A percentile compares a stretch with the other conserved stretches of the same genome.
Evolutionary conservation across 805 yeast species (phyloP).

Genomic region (Starmerella davenportii): DNA sequence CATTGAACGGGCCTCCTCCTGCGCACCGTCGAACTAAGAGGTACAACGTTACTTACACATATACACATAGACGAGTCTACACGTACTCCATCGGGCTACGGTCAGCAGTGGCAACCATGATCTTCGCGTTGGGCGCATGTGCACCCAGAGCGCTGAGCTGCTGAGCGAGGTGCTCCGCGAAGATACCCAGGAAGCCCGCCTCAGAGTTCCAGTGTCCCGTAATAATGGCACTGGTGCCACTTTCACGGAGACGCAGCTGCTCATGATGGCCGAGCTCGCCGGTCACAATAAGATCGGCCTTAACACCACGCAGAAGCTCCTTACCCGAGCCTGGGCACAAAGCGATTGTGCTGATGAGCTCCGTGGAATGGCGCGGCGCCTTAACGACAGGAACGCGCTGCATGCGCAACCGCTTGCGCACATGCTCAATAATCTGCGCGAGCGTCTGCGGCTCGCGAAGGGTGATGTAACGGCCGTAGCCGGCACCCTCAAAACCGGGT

Average conservation of each 20-base stretch:
- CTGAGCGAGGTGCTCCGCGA: conserved; percentile 32
- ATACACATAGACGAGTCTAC: conserved; percentile 6
- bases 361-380: conserved; percentile 16
- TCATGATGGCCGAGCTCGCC: conserved; percentile 96
- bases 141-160: conserved; percentile 23
- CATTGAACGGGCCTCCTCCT: no score
- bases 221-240: conserved; percentile 51
- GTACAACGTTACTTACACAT: background rate
- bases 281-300: conserved; percentile 60
- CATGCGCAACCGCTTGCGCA: conserved; percentile 39
- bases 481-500: conserved; percentile 35
- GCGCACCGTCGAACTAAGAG: no score
- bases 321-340: conserved; percentile 94
- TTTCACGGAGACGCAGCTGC: conserved; percentile 49
- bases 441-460: conserved; percentile 31
- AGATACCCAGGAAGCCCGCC: conserved; percentile 50
- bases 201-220: conserved; percentile 91
- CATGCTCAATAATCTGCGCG: conserved; percentile 28
- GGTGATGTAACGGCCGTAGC: conserved; percentile 61
- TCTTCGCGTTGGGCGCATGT: conserved; percentile 20
- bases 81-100: conserved; percentile 39
- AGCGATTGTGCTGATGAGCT: conserved; percentile 40
- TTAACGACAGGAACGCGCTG: conserved; percentile 45
- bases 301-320: conserved; percentile 37
- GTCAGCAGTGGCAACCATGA: conserved; percentile 40